Percentiles rank a stretch among this genome's conserved stretches.
Conservation (phyloP, 2,329 filamentous ascomycete genomes). For the Trichoderma asperellum region DNA sequence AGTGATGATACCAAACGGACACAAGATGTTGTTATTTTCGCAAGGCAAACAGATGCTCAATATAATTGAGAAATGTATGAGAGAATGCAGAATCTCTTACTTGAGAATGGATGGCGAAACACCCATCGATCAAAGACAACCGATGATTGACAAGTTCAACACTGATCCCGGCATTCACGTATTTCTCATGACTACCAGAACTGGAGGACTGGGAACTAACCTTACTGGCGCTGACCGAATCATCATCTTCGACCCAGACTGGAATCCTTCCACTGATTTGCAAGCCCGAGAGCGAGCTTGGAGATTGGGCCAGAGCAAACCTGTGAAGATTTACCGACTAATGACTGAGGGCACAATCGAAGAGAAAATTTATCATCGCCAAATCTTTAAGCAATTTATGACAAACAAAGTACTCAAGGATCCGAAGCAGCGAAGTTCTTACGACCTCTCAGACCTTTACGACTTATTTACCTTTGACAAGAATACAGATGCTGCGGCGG, state of each 20-base stretch:
- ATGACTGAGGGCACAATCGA: slow-evolving; percentile 98
- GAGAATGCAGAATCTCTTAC: slow-evolving; percentile 71
- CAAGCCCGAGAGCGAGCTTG: slow-evolving; percentile 95
- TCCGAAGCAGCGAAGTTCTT: slow-evolving; percentile 88
- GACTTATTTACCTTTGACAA: slow-evolving; percentile 77
- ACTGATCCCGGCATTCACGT: slow-evolving; percentile 76
- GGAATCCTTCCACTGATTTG: slow-evolving; percentile 96
- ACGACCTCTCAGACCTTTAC: slow-evolving; percentile 86
- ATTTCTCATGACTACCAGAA: slow-evolving; percentile 93
- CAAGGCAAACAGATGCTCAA: slow-evolving; percentile 96
- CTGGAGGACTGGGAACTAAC: slow-evolving; percentile 91
- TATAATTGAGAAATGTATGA: slow-evolving; percentile 83
- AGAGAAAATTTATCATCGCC: slow-evolving; percentile 98
- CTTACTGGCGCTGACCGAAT: slow-evolving; percentile 93
- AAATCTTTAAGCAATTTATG: slow-evolving; percentile 98
- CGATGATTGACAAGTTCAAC: slow-evolving; percentile 92
- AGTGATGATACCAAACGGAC: slow-evolving; percentile 85
- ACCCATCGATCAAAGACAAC: slow-evolving; percentile 83
- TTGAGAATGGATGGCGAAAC: slow-evolving; percentile 94
- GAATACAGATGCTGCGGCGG: slow-evolving; percentile 62
- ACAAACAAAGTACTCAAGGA: slow-evolving; percentile 96
- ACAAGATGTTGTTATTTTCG: slow-evolving; percentile 91
- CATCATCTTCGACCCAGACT: slow-evolving; percentile 98
- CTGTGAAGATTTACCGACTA: slow-evolving; percentile 95
- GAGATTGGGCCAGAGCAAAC: slow-evolving; percentile 91